These are phyloP conservation scores for Sarocladiaceae sp. DNA, from an alignment of 2,329 filamentous ascomycete genomes.

Conservation along the genomic window DNA sequence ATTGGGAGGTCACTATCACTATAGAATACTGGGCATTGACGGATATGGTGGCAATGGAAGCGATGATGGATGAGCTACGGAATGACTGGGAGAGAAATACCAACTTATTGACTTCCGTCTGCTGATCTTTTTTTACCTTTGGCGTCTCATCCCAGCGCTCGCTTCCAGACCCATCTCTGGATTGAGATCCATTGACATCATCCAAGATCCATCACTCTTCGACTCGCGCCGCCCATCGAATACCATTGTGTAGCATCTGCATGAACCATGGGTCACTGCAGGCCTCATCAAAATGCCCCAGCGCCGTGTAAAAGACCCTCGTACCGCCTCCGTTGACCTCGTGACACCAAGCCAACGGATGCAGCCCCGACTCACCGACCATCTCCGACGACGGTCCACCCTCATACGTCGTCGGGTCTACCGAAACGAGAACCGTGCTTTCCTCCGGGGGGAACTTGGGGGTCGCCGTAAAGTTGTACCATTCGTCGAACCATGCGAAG, in stretches of 20 bases:
- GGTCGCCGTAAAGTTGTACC: background rate
- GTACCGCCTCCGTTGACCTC: background rate
- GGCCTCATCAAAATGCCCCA: constrained; percentile 5
- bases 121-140: too few relatives aligned
- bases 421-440: background rate
- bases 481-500: constrained; percentile 6
- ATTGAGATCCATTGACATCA: too few relatives aligned
- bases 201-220: too few relatives aligned
- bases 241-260: background rate
- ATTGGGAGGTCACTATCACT: too few relatives aligned
- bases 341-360: constrained; percentile 4
- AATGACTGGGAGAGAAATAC: too few relatives aligned
- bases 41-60: too few relatives aligned
- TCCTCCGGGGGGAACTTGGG: background rate
- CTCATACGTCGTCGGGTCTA: background rate
- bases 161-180: too few relatives aligned
- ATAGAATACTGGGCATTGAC: too few relatives aligned
- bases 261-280: constrained; percentile 3
- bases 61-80: too few relatives aligned
- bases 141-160: too few relatives aligned
- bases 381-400: background rate
- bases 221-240: background rate
- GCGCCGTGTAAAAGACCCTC: constrained; percentile 1
- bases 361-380: background rate
- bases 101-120: too few relatives aligned